phyloP scores from a whole-genome alignment of 1,284 basidiomycete species.

The Inonotus hispidus region DNA sequence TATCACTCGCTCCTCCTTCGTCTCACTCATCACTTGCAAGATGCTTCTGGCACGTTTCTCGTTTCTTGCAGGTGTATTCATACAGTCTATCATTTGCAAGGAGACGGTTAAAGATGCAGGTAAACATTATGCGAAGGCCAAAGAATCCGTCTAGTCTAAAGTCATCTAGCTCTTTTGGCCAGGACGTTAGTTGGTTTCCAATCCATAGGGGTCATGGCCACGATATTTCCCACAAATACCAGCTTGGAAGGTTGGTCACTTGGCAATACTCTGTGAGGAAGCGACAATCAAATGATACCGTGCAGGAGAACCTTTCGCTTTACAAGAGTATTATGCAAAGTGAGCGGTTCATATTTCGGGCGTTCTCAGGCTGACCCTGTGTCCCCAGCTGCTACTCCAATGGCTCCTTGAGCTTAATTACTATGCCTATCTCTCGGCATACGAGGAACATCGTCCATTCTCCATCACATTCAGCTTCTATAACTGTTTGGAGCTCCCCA shows the following conservation, averaged over 20 bases:
- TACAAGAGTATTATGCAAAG: conserved; percentile 57
- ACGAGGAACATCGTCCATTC: conserved; percentile 49
- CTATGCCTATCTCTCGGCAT: conserved; percentile 60
- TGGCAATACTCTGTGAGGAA: neutral
- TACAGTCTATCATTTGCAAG: conserved; percentile 3
- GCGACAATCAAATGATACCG: neutral
- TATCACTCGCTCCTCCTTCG: neutral
- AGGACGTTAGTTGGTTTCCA: conserved; percentile 38
- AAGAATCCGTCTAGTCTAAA: neutral
- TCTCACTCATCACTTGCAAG: neutral
- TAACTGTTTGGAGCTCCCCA: conserved; percentile 43
- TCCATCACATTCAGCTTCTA: conserved; percentile 41
- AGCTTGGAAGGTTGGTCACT: conserved; percentile 33
- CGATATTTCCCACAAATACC: conserved; percentile 38
- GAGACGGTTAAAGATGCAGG: conserved; percentile 27
- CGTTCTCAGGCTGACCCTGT: neutral
- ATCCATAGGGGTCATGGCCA: conserved; percentile 45
- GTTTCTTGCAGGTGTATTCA: neutral
- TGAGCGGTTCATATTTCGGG: conserved; percentile 17
- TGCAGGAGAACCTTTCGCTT: conserved; percentile 50
- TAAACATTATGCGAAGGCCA: neutral
- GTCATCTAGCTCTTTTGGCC: conserved; percentile 38
- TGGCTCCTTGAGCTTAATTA: conserved; percentile 55
- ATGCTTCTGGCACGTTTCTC: conserved; percentile 1
- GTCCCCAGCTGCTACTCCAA: conserved; percentile 46